phyloP scores from a whole-genome alignment of 148 eudicot genomes.

The Chenopodium album region DNA sequence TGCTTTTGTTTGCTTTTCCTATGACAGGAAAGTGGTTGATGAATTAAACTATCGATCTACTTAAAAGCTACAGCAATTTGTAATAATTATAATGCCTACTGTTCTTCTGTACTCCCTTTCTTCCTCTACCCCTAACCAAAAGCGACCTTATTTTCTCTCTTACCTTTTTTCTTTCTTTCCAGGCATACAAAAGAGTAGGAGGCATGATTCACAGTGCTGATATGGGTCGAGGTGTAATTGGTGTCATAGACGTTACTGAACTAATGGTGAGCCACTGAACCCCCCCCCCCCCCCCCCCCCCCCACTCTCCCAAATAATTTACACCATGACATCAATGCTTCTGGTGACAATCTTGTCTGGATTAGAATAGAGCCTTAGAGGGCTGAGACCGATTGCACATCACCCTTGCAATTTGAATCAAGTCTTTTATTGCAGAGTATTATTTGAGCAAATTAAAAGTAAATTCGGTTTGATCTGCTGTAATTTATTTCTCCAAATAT shows the following conservation, averaged over 20 bases:
- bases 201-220: conserved; percentile 78
- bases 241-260: conserved; percentile 65
- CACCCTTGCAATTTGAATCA: too few relatives aligned
- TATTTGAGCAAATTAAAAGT: not conserved
- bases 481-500: too few relatives aligned
- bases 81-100: not conserved
- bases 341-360: not conserved
- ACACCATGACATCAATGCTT: not conserved
- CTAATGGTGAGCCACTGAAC: conserved; percentile 45
- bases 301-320: not conserved
- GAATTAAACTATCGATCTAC: not conserved
- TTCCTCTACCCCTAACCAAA: not conserved
- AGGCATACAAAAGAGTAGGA: conserved; percentile 90
- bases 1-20: not conserved
- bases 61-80: not conserved
- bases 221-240: conserved; percentile 71
- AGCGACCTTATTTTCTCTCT: not conserved
- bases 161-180: conserved; percentile 2
- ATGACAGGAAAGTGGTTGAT: not conserved
- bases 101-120: not conserved
- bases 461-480: not conserved
- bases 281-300: too few relatives aligned
- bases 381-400: not conserved
- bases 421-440: too few relatives aligned
- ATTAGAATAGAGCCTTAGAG: not conserved